Conservation (phyloP, 768 basidiomycete species). For the Boletus edulis region DNA sequence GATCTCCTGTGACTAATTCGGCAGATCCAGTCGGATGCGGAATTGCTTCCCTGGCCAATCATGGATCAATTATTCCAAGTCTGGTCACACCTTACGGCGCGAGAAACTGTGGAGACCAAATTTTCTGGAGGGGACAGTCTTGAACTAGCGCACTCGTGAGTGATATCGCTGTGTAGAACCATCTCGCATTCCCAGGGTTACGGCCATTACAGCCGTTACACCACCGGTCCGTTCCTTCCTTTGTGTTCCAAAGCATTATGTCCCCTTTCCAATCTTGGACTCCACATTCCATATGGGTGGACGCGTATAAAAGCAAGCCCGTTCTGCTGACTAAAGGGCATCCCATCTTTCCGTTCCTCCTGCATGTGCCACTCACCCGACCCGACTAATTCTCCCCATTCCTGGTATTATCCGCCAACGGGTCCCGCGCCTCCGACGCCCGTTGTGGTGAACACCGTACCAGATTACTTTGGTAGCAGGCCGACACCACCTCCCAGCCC, state of each 20-base stretch:
- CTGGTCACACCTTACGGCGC: constrained; percentile 58
- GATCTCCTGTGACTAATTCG: constrained; percentile 93
- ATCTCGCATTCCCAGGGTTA: constrained; percentile 79
- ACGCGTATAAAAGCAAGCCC: constrained; percentile 15
- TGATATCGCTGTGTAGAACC: constrained; percentile 54
- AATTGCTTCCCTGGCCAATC: constrained; percentile 92
- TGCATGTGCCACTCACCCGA: not conserved
- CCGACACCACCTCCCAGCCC: constrained; percentile 10
- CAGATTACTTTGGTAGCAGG: not conserved
- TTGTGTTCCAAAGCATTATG: not conserved
- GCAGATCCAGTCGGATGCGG: constrained; percentile 82
- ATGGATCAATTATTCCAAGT: constrained; percentile 84
- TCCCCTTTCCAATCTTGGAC: too few species aligned
- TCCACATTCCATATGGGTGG: too few species aligned
- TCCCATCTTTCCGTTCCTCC: not conserved
- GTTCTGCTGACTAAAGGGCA: not conserved
- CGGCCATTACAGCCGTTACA: constrained; percentile 80
- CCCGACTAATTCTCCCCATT: not conserved
- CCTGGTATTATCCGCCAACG: not conserved
- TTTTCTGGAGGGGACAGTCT: constrained; percentile 94
- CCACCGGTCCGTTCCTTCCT: constrained; percentile 37
- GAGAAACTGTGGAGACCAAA: constrained; percentile 76
- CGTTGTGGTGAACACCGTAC: not conserved
- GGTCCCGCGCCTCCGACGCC: constrained; percentile 10
- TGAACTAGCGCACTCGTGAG: constrained; percentile 86